Percentiles rank a stretch among this genome's conserved stretches.
Conservation (phyloP, 495 filamentous ascomycete species). For the Barbatosphaeria neglecta region DNA sequence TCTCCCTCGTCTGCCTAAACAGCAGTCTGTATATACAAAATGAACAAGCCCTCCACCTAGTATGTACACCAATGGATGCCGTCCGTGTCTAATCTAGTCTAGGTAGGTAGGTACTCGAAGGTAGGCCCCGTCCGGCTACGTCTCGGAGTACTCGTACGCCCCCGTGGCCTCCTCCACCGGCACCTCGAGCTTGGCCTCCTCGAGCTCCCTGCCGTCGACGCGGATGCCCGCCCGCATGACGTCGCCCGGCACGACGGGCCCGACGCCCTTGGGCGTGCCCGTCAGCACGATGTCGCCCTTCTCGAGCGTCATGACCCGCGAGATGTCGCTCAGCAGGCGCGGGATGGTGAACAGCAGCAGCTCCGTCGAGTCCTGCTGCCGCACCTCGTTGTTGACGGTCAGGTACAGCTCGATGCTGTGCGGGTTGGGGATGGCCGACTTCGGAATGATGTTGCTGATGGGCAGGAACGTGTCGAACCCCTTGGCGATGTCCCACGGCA, state of each 20-base stretch:
- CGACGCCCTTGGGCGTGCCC: constrained; percentile 94
- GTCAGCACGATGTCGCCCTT: constrained; percentile 87
- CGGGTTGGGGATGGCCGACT: constrained; percentile 69
- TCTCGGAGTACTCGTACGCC: constrained; percentile 49
- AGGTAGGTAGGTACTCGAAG: neutral
- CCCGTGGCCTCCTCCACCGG: constrained; percentile 55
- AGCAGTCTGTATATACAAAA: constrained; percentile 1
- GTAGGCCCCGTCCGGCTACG: constrained; percentile 20
- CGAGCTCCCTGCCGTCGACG: constrained; percentile 70
- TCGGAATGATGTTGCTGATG: constrained; percentile 64
- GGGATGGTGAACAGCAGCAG: constrained; percentile 91
- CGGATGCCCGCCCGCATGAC: constrained; percentile 76
- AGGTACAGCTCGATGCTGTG: constrained; percentile 79
- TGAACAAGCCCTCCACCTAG: neutral
- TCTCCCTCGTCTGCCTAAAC: neutral
- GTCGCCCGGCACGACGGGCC: constrained; percentile 74
- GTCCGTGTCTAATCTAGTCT: neutral
- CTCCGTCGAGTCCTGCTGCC: constrained; percentile 74
- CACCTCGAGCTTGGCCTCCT: constrained; percentile 79
- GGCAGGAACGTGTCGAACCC: constrained; percentile 97
- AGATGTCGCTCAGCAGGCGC: constrained; percentile 78
- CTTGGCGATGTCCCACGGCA: constrained; percentile 94
- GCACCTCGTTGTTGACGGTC: constrained; percentile 58
- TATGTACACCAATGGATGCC: too few species aligned
- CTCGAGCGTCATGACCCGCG: constrained; percentile 86